Evolutionary conservation across 345 rosid species (phyloP).

Genomic region (Eucalyptus guilfoylei): DNA sequence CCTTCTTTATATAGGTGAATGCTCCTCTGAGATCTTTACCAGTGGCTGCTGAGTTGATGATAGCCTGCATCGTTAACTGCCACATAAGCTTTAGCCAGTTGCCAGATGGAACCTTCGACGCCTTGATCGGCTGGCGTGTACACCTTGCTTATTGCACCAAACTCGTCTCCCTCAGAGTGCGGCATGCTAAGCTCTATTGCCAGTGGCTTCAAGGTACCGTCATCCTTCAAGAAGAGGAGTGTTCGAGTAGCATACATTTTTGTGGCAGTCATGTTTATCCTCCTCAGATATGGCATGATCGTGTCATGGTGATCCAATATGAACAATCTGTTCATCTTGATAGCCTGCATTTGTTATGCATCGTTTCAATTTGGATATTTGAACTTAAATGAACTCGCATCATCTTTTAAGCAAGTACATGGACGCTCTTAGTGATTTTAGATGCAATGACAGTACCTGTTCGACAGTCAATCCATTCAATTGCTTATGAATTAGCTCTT

Average conservation of each 20-base stretch:
- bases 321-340: constrained; percentile 1
- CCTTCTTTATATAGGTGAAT: neutral
- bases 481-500: constrained; percentile 32
- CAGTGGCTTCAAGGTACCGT: constrained; percentile 4
- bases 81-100: constrained; percentile 21
- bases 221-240: constrained; percentile 3
- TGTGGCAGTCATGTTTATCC: neutral
- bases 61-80: constrained; percentile 13
- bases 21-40: neutral
- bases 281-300: constrained; percentile 3
- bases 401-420: neutral
- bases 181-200: constrained; percentile 14
- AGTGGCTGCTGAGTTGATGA: constrained; percentile 25
- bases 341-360: neutral
- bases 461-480: constrained; percentile 59
- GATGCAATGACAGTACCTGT: constrained; percentile 8
- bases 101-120: constrained; percentile 1
- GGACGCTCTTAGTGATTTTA: neutral
- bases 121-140: constrained; percentile 9
- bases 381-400: neutral
- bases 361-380: neutral
- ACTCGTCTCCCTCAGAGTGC: constrained; percentile 2
- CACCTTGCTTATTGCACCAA: constrained; percentile 3
- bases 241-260: constrained; percentile 9
- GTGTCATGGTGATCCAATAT: constrained; percentile 15